Evolutionary conservation across 2,329 filamentous ascomycete species (phyloP), one percentile per base, ranked within the genome.

Genomic region (Beauveria varroae): DNA sequence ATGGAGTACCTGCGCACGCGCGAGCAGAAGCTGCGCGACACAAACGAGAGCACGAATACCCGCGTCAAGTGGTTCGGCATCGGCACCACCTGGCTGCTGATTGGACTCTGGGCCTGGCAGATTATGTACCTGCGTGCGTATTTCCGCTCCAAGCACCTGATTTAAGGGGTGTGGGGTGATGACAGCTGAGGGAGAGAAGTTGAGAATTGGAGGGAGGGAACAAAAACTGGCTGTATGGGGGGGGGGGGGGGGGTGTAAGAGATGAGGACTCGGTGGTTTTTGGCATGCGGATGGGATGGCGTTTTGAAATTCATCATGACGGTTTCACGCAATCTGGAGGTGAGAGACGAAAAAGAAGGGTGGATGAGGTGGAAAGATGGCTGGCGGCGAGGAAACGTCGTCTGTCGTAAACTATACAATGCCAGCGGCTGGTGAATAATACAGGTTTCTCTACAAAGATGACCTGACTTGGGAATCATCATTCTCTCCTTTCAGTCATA

Each of bases 1-100:
- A 96, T 99, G 93, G 93, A 98, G 66, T 99, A 98, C 78, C 85
- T 99, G 69, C 86, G 95, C 67, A 70, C 76, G 44, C 86, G 95
- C 69, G 95, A 99, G 82, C 92, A 96, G 84, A 96, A 91, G 81
- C 84, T 99, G 69, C 84, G 95, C 74, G 93, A 99, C 79, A 99
- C 95, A 68, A 99, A 99, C 77, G 95, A 99, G 87, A 98, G 93
- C 82, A 99, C 95, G 67, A 99, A 99, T 79, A 95, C 90, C 78
- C 86, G 95, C 63, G 95, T 99, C 71, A 99, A 98, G 82, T 98
- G 91, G 92, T 99, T 99, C 77, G 93, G 93, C 54, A 87, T 97
- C 74, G 86, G 87, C 66, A 98, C 93, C 30, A 98, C 96, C 79
- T 89, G 91, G 64, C 88, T 97, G 81, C 79, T 99, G 68, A 81